Percentiles rank a stretch among this genome's conserved stretches.
phyloP scores from a whole-genome alignment of 2,329 filamentous ascomycete genomes.

The Raffaelea albimanens region DNA sequence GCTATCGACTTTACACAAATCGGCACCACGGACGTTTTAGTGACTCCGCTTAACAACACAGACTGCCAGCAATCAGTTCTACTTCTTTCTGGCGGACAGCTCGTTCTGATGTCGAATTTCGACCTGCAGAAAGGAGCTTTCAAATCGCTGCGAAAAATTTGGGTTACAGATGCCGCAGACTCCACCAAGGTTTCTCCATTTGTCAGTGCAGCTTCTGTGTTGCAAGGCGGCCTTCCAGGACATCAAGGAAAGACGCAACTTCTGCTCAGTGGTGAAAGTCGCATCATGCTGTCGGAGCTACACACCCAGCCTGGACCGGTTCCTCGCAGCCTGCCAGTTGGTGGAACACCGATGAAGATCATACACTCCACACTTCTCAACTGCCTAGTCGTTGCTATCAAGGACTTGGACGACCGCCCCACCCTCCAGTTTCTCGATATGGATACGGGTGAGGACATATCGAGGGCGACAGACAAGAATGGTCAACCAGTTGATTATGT shows the following conservation, averaged over 20 bases:
- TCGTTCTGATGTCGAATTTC: slow-evolving; percentile 33
- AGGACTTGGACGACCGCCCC: slow-evolving; percentile 27
- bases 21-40: slow-evolving; percentile 15
- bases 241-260: slow-evolving; percentile 30
- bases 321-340: slow-evolving; percentile 37
- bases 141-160: slow-evolving; percentile 34
- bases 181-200: slow-evolving; percentile 33
- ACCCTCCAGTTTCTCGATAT: slow-evolving; percentile 48
- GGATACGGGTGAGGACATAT: slow-evolving; percentile 42
- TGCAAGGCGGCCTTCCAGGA: slow-evolving; percentile 30
- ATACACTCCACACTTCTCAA: slow-evolving; percentile 45
- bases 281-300: slow-evolving; percentile 44
- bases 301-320: slow-evolving; percentile 34
- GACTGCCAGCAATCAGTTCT: slow-evolving; percentile 23
- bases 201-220: slow-evolving; percentile 36
- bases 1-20: slow-evolving; percentile 17
- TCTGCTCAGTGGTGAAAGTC: slow-evolving; percentile 38
- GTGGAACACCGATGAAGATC: slow-evolving; percentile 39
- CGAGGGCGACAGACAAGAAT: slow-evolving; percentile 32
- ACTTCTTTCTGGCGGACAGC: slow-evolving; percentile 37
- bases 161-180: slow-evolving; percentile 41
- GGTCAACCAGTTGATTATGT: slow-evolving; percentile 37
- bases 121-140: slow-evolving; percentile 22
- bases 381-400: slow-evolving; percentile 44
- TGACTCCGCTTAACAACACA: slow-evolving; percentile 14